phyloP scores from a whole-genome alignment of 345 rosid genomes.

The Gossypium thurberi region DNA sequence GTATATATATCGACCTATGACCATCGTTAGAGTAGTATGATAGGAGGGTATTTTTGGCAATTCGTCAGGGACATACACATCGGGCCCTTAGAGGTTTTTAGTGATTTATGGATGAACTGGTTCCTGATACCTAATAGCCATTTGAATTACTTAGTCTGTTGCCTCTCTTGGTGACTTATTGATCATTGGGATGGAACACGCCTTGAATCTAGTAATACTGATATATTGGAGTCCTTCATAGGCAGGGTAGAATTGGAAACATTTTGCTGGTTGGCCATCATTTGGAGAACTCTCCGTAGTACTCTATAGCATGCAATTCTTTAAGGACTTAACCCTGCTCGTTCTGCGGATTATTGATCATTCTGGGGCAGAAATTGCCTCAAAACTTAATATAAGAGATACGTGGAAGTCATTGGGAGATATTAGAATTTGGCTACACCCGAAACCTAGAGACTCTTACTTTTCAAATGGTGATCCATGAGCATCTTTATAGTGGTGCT shows the following conservation, averaged over 20 bases:
- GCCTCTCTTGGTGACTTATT: conserved; percentile 6
- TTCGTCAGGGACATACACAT: neutral
- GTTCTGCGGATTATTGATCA: neutral
- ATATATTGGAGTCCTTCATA: neutral
- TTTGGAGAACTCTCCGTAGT: neutral
- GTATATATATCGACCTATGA: neutral
- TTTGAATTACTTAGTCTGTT: neutral
- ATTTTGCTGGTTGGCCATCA: neutral
- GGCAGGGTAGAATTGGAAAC: neutral
- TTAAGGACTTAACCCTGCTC: neutral
- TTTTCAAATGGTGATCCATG: neutral
- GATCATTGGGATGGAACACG: conserved; percentile 1
- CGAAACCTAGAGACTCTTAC: neutral
- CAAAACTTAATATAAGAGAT: neutral
- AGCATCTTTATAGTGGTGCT: neutral
- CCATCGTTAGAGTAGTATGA: neutral
- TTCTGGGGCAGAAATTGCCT: neutral
- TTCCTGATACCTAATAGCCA: conserved; percentile 1
- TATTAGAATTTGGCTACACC: neutral
- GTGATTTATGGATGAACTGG: conserved; percentile 6
- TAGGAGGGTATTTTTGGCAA: neutral
- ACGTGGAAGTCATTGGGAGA: neutral
- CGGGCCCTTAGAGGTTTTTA: neutral
- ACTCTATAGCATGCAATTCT: neutral
- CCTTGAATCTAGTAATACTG: neutral